Conservation (phyloP, 306 rosid species). For the Cucurbita pepo region DNA sequence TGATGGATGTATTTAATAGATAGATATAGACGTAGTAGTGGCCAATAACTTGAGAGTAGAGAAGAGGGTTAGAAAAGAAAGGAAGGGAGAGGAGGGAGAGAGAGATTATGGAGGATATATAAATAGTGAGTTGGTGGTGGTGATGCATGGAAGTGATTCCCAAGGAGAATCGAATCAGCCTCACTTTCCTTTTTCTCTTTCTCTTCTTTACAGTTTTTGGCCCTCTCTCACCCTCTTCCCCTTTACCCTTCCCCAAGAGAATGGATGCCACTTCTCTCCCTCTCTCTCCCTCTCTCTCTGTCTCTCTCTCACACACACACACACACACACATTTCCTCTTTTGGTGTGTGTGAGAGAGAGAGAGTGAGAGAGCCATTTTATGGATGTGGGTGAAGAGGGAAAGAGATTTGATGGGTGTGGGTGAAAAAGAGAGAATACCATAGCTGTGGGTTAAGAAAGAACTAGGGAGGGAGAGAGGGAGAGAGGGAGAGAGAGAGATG, state of each 20-base stretch:
- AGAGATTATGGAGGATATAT: neutral
- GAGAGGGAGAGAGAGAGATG: neutral
- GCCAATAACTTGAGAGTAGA: neutral
- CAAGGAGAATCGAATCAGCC: slow-evolving; percentile 69
- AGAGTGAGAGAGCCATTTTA: neutral
- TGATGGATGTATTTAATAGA: too few species aligned
- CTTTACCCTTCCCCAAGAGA: slow-evolving; percentile 98
- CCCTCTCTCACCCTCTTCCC: slow-evolving; percentile 13
- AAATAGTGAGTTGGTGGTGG: slow-evolving; percentile 30
- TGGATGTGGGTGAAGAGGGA: neutral
- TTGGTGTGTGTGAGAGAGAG: neutral
- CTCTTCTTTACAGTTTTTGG: slow-evolving; percentile 67
- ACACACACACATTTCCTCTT: neutral
- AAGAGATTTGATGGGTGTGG: slow-evolving; percentile 1
- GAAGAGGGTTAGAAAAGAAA: neutral
- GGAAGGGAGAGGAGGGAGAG: neutral
- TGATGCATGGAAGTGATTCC: slow-evolving; percentile 88
- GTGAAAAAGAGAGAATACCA: neutral
- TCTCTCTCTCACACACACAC: neutral
- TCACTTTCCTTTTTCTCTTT: slow-evolving; percentile 30
- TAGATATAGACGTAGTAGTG: neutral
- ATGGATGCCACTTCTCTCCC: slow-evolving; percentile 39
- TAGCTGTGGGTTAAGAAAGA: neutral
- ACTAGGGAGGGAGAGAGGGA: too few species aligned
- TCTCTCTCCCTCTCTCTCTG: neutral